A percentile compares a stretch with the other conserved stretches of the same genome.
These are phyloP conservation scores for Macrolepiota albuminosa DNA, from an alignment of 768 basidiomycete species.

Conservation along the genomic window DNA sequence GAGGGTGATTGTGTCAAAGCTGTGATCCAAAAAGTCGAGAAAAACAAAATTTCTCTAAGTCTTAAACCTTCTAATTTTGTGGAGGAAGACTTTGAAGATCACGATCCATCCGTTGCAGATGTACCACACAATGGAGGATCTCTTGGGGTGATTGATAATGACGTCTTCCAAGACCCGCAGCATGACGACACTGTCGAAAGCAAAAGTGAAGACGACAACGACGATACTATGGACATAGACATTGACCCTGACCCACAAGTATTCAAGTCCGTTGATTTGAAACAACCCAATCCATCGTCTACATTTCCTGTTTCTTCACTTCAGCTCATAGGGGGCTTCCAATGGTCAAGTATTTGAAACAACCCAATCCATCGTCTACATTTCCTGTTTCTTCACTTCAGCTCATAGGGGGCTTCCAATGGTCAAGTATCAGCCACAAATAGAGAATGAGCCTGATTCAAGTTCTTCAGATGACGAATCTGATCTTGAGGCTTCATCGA, in stretches of 20 bases:
- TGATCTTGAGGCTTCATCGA: slow-evolving; percentile 38
- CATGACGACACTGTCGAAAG: slow-evolving; percentile 15
- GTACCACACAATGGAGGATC: slow-evolving; percentile 3
- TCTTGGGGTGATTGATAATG: slow-evolving; percentile 15
- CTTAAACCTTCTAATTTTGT: slow-evolving; percentile 87
- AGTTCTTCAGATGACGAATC: slow-evolving; percentile 46
- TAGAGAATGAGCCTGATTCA: slow-evolving; percentile 35
- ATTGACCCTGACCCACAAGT: slow-evolving; percentile 27
- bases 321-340: slow-evolving; percentile 58
- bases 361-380: slow-evolving; percentile 4
- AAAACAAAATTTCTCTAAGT: slow-evolving; percentile 77
- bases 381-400: slow-evolving; percentile 37
- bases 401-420: slow-evolving; percentile 64
- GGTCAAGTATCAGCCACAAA: slow-evolving; percentile 44
- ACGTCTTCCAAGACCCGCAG: slow-evolving; percentile 20
- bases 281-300: slow-evolving; percentile 5
- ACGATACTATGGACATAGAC: slow-evolving; percentile 42
- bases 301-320: slow-evolving; percentile 33
- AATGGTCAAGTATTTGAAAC: slow-evolving; percentile 49
- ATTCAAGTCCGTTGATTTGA: slow-evolving; percentile 12
- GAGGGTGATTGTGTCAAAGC: slow-evolving; percentile 87
- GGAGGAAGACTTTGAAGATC: slow-evolving; percentile 53
- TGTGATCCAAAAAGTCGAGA: slow-evolving; percentile 65
- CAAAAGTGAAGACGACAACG: slow-evolving; percentile 24
- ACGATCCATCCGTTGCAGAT: slow-evolving; percentile 26